Base-by-base conservation (phyloP, 208 protist species). In the Trypanosoma mega region DNA sequence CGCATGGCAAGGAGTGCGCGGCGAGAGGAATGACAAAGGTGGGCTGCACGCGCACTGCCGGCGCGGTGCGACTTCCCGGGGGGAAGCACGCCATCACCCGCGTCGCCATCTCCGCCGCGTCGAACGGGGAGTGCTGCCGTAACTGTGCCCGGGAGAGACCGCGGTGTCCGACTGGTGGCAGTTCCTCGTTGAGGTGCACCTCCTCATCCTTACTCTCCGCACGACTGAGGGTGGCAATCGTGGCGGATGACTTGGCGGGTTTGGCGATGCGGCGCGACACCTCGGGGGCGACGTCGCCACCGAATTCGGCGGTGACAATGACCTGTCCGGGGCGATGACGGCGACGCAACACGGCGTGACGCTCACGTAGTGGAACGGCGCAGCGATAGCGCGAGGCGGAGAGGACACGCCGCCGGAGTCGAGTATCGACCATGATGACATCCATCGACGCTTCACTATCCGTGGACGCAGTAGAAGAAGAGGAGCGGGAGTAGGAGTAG, bases 21-120 rank as follows among this genome's bases (percentile, higher is more conserved):
- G 67, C 66, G 43, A 69, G 59, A 26, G 65, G 60, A 23, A 63
- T 68, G 9, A 45, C 68, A 48, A 71, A 58, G 6, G 49, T 61
- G 4, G 58, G 57, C 24, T 53, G 1, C 26, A 68, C 51, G 16
- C 34, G 39, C 7, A 20, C 54, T 8, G 21, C 68, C 68, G 1
- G 53, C 34, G 34, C 71, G 11, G 74, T 64, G 12, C 67, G 66
- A 31, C 24, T 67, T 27, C 78, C 41, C 6, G 66, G 56, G 2
- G 56, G 71, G 6, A 78, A 75, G 72, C 87, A 92, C 18, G 63
- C 58, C 64, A 78, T 29, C 8, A 89, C 45, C 16, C 72, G 72
- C 18, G 56, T 45, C 39, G 49, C 39, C 29, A 88, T 49, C 24
- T 52, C 50, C 33, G 31, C 20, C 11, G 67, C 56, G 3, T 39